Evolutionary conservation across 1,284 basidiomycete species (phyloP), one percentile per base, ranked within the genome.

Genomic region (Rhodotorula sp.): DNA sequence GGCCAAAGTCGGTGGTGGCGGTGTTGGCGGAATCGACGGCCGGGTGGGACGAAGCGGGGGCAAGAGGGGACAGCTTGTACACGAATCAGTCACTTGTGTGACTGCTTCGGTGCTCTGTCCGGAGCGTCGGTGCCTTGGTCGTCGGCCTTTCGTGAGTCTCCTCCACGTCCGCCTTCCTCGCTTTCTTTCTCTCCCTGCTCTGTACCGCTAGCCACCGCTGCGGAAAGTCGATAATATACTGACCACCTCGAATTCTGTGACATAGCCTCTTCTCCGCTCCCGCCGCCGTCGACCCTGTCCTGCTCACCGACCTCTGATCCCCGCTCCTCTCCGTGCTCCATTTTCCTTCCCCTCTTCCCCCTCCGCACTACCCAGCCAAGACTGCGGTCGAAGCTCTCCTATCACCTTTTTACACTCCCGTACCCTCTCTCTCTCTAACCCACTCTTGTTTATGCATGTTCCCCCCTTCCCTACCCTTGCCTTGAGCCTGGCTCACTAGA

Each of bases 211-310:
- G 39, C 39, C 49, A 7, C 1, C 5, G 49, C 49, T 23, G 3
- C 34, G 34, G 34, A 34, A 34, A 34, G 6, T 34, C 5, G 34
- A 8, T 8, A 5, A 34, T 23, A 21, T 15, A 2, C 14, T 23
- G 48, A 43, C 31, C 1, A 6, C 14, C 26, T 23, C 3, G 21
- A 6, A 8, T 23, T 18, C 15, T 39, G 34, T 29, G 29, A 5
- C 8, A 6, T 21, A 7, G 18, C 21, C 23, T 56, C 57, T 56
- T 20, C 59, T 5, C 59, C 54, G 23, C 49, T 8, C 20, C 34
- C 59, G 60, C 46, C 16, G 29, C 51, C 46, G 34, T 20, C 61
- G 57, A 67, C 52, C 47, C 29, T 58, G 52, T n/a, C 29, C 39
- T 23, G 26, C 15, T 62, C 56, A 57, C n/a, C 59, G 10, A 51